Base-by-base conservation (phyloP, 495 filamentous ascomycete genomes). In the Penicillium bovifimosum region DNA sequence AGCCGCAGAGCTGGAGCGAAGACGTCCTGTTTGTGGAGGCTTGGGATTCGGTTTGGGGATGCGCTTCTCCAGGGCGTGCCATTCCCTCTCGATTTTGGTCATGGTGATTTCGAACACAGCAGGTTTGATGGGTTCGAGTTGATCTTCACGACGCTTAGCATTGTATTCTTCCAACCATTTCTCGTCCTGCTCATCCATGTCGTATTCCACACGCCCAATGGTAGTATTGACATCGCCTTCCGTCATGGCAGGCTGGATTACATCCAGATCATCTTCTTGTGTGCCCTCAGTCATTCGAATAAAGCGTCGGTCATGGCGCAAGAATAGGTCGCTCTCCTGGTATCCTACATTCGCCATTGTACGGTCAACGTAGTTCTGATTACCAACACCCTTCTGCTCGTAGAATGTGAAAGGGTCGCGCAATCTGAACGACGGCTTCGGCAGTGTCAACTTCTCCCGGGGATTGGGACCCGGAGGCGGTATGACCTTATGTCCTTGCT, bases 141-240 rank as follows among this genome's bases (percentile, higher is more conserved):
- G 82, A 51, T 86, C 77, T 3, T 76, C 73, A 61, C 84, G 85
- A 32, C 95, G 81, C 52, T 86, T 82, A 6, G 72, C 69, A 61
- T 99, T 99, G 56, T 89, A 82, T 36, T 81, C 80, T 50, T 95
- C 86, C 20, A 99, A 75, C 93, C 95, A 97, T 70, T 91, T 87
- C 47, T 95, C 91, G 65, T 99, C 93, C 63, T 99, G 93, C 68
- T 97, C 93, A 62, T 99, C 93, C 93, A 99, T 97, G 59, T 99
- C 93, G 60, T 99, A 99, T 60, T 99, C 93, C 35, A 96, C 93
- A 29, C 89, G 81, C 34, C 90, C 87, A 26, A 88, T 79, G 3
- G 74, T 71, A 6, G 72, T 62, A 56, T 80, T 80, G 5, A 71
- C 63, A 28, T 90, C 86, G 9, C 79, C 82, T 28, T 92, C 88